phyloP scores from a whole-genome alignment of 129 eudicot genomes.

The Apium graveolens region DNA sequence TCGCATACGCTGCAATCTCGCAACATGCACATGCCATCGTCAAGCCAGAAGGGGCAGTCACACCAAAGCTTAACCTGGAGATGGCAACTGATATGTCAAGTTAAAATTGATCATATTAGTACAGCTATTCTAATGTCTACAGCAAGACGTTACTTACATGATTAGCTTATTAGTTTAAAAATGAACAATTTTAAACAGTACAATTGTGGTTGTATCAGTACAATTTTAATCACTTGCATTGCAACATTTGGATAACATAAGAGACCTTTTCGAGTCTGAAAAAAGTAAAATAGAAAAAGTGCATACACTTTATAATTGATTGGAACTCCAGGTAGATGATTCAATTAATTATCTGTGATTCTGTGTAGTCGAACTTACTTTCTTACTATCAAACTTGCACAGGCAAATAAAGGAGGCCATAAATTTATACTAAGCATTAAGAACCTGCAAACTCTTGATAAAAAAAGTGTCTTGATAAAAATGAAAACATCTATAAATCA shows the following conservation, averaged over 20 bases:
- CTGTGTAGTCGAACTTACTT: neutral
- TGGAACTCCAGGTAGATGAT: neutral
- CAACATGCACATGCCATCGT: conserved; percentile 87
- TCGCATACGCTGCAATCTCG: conserved; percentile 95
- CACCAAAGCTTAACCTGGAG: conserved; percentile 89
- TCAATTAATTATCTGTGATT: neutral
- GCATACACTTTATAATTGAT: neutral
- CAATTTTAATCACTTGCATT: too few species aligned
- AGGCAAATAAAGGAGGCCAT: neutral
- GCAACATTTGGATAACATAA: too few species aligned
- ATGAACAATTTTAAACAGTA: neutral
- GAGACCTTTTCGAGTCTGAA: neutral
- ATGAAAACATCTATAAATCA: too few species aligned
- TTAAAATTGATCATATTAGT: neutral
- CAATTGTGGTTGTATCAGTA: too few species aligned
- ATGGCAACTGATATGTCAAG: conserved; percentile 2
- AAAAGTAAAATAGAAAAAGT: too few species aligned
- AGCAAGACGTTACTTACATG: neutral
- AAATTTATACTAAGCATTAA: neutral
- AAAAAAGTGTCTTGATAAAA: neutral
- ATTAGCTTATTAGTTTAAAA: too few species aligned
- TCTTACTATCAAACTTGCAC: neutral
- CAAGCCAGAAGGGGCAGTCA: conserved; percentile 97
- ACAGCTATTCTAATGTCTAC: neutral
- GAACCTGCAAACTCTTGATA: neutral